phyloP scores from a whole-genome alignment of 2,329 filamentous ascomycete species.

The Cladosporium sp. region DNA sequence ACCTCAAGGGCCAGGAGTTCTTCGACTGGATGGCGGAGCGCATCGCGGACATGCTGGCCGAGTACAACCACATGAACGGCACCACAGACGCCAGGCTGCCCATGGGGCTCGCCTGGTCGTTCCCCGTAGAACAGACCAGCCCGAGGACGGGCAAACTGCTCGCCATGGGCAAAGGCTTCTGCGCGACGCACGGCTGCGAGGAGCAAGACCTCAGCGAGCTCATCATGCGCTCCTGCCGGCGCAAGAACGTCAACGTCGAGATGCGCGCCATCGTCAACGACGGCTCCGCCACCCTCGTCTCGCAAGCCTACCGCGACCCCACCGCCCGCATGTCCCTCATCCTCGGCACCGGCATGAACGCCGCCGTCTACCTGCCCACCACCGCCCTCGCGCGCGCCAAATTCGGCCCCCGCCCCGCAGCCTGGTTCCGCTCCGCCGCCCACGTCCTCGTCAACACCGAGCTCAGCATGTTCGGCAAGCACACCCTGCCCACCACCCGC shows the following conservation, averaged over 20 bases:
- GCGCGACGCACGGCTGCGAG: constrained; percentile 52
- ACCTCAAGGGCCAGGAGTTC: constrained; percentile 50
- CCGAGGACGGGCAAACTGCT: constrained; percentile 51
- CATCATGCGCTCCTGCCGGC: constrained; percentile 53
- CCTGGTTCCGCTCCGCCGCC: constrained; percentile 51
- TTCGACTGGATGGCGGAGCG: constrained; percentile 62
- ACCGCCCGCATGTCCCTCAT: constrained; percentile 58
- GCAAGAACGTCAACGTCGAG: constrained; percentile 49
- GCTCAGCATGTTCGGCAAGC: constrained; percentile 59
- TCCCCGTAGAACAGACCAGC: constrained; percentile 60
- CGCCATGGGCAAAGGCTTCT: constrained; percentile 61
- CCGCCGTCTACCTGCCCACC: constrained; percentile 56
- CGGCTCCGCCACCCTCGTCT: constrained; percentile 54
- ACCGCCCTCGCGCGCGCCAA: constrained; percentile 48
- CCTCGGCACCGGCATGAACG: constrained; percentile 59
- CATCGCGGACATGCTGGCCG: constrained; percentile 49
- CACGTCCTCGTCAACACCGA: constrained; percentile 61
- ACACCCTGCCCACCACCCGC: constrained; percentile 51
- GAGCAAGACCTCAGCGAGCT: constrained; percentile 55
- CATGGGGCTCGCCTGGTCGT: constrained; percentile 61
- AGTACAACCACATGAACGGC: constrained; percentile 34
- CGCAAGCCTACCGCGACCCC: constrained; percentile 55
- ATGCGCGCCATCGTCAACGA: constrained; percentile 61
- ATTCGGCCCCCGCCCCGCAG: constrained; percentile 48
- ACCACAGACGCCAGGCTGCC: constrained; percentile 37